Evolutionary conservation across 306 rosid species (phyloP), one percentile per base, ranked within the genome.

Genomic region (Castanea sativa): DNA sequence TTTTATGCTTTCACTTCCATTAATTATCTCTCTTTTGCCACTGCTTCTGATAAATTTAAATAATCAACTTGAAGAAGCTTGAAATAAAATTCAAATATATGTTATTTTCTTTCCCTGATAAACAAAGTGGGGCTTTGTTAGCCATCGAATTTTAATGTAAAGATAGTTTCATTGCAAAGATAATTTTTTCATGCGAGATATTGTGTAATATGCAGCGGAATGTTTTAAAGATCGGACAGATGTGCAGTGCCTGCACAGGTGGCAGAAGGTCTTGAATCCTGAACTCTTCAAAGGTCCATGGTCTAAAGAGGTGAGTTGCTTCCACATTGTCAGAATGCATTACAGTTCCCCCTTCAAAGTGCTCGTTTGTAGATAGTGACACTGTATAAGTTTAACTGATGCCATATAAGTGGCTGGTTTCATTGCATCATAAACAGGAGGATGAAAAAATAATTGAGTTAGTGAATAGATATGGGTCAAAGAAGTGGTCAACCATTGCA

Each of bases 221-320:
- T 89, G 91, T 89, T 91, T 96, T 86, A 91, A 91, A 89, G 99
- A 93, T 69, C 91, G 99, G 77, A 91, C 98, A 32, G 99, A 96
- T 80, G 99, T 96, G 56, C 99, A 96, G 71, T 96, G 99, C 88
- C 89, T 96, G 73, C 99, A 96, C 90, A 87, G 99, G 86, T 96
- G 99, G 99, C 99, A 96, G 87, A 96, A 96, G 84, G 99, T 96
- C 83, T 89, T 96, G 76, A 93, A 96, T 86, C 99, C 99, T 4
- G 98, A 93, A 58, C 96, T 96, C 69, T 86, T 96, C 83, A 96
- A 96, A 83, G 99, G 99, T 81, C 97, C 99, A 69, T 96, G 99
- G 99, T 91, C 97, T 80, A 96, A 93, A 88, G 97, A 93, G 98
- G 99, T 96, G 79, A 75, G 70, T 67, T 78, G 43, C 61, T 69